Evolutionary conservation across 345 rosid genomes (phyloP).

Genomic region (Gynandropsis gynandra): DNA sequence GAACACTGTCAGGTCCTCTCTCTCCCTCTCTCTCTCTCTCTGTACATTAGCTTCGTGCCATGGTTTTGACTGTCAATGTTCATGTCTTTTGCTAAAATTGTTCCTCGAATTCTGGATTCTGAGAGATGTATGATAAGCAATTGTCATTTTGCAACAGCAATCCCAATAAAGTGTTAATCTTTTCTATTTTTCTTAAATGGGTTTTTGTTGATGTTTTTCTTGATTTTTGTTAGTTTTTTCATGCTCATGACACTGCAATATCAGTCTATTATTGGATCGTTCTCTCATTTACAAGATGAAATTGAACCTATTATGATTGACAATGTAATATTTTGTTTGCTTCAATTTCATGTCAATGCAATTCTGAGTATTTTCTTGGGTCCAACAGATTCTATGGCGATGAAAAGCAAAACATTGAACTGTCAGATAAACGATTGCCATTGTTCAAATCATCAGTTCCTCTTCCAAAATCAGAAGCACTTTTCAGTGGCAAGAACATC

Average conservation of each 20-base stretch:
- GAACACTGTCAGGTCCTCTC: constrained; percentile 46
- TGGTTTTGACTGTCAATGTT: too few relatives aligned
- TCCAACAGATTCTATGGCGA: constrained; percentile 42
- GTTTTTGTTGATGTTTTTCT: constrained; percentile 1
- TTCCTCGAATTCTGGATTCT: constrained; percentile 16
- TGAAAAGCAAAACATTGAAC: constrained; percentile 29
- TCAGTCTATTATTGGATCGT: not conserved
- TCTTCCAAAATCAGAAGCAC: constrained; percentile 31
- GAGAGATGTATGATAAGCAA: not conserved
- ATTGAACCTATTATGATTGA: too few relatives aligned
- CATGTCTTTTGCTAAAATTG: too few relatives aligned
- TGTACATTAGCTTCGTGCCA: too few relatives aligned
- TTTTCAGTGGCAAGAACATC: constrained; percentile 17
- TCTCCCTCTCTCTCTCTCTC: constrained; percentile 8
- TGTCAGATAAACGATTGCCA: constrained; percentile 38
- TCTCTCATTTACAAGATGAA: not conserved
- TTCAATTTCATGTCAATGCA: not conserved
- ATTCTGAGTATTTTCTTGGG: constrained; percentile 4
- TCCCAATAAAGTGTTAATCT: constrained; percentile 24
- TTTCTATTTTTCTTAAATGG: not conserved
- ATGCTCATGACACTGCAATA: not conserved
- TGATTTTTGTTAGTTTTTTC: not conserved
- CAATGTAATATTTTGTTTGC: not conserved
- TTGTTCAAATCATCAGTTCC: constrained; percentile 36
- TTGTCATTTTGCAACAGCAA: constrained; percentile 17